Percentiles rank a stretch among this genome's conserved stretches.
Evolutionary conservation across 148 eudicot genomes (phyloP).

Genomic region (Simmondsia chinensis): DNA sequence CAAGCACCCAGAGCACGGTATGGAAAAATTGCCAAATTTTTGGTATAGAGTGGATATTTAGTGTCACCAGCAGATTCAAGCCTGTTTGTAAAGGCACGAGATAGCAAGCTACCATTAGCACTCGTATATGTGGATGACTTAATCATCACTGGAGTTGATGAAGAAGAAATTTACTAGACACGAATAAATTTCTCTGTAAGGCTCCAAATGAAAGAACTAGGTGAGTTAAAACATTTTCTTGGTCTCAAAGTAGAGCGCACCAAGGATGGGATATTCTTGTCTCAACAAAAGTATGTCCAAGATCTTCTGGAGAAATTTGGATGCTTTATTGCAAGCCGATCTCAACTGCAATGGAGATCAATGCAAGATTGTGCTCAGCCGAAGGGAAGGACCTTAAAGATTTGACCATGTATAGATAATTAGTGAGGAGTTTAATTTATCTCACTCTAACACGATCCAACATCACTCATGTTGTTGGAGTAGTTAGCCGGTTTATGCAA

Average conservation of each 20-base stretch:
- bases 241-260: too few species aligned
- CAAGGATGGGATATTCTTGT: not conserved
- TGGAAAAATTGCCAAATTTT: constrained; percentile 11
- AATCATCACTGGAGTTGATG: constrained; percentile 5
- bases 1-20: constrained; percentile 8
- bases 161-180: not conserved
- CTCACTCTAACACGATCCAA: too few species aligned
- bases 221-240: too few species aligned
- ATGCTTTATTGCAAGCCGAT: not conserved
- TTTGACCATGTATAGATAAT: not conserved
- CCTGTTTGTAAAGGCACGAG: constrained; percentile 5
- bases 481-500: too few species aligned
- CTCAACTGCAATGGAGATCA: not conserved
- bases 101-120: constrained; percentile 1
- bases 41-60: not conserved
- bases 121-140: constrained; percentile 7
- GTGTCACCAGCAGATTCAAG: constrained; percentile 5
- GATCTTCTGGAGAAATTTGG: not conserved
- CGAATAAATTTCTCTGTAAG: not conserved
- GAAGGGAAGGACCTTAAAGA: not conserved
- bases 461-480: too few species aligned
- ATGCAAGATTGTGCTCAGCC: not conserved
- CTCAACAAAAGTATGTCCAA: not conserved
- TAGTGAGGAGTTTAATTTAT: not conserved
- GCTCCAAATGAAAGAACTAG: too few species aligned